Base-by-base conservation (phyloP, 345 rosid genomes). In the Boechera stricta region DNA sequence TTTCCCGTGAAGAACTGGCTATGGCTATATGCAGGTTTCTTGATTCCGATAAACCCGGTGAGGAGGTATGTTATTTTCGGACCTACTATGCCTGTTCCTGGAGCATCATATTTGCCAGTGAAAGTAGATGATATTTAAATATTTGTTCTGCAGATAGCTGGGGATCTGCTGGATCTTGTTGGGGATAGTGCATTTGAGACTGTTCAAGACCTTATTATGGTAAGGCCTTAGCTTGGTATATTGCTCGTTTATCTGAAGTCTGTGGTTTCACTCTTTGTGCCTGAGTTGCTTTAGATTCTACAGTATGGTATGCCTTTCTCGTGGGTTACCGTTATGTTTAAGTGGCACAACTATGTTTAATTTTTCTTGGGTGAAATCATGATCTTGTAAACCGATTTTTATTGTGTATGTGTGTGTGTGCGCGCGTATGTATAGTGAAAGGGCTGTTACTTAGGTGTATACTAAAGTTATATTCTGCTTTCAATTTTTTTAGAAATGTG, bases 121-220 rank as follows among this genome's bases (percentile, higher is more conserved):
- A 63, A 69, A 54, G 69, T 36, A 44, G 66, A 68, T 29, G 74
- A 39, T 56, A 58, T 69, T 28, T 66, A 32, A 72, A 53, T 53
- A 7, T 4, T 5, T 51, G 38, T 13, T 61, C 74, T 82, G 65
- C 78, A 94, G 98, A 88, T 92, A 82, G 98, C 97, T 69, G 89
- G 95, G 61, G 98, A 90, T 49, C 81, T 92, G 44, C 74, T 94
- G 89, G 98, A 94, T 85, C 95, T 94, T 81, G 89, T 89, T 24
- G 98, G 98, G 68, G 98, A 94, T 82, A 48, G 88, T 67, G 93
- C 91, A 73, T 94, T 94, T 82, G 98, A 92, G 86, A 89, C 82
- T 62, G 91, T 94, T 80, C 98, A 94, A 83, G 93, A 94, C 72
- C 90, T 94, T 70, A 61, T 94, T 45, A 77, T 71, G 81, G 98